Evolutionary conservation across 2,329 filamentous ascomycete genomes (phyloP).

Genomic region (Fusarium heterosporum): DNA sequence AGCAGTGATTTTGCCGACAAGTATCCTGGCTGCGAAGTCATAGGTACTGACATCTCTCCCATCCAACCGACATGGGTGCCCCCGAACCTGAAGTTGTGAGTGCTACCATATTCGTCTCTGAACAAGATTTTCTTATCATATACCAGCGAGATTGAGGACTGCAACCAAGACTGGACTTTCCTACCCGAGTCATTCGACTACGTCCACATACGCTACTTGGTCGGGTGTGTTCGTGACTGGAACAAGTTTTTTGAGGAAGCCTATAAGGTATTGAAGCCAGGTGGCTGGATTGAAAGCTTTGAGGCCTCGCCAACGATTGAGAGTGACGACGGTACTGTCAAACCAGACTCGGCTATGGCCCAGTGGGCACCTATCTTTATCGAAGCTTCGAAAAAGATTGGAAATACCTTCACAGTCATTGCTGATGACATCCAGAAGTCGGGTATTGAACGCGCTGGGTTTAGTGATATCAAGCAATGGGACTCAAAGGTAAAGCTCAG

Average conservation of each 20-base stretch:
- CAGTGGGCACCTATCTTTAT: slow-evolving; percentile 36
- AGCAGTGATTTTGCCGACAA: slow-evolving; percentile 38
- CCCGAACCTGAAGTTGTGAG: slow-evolving; percentile 35
- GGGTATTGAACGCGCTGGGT: slow-evolving; percentile 25
- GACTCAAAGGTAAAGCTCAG: slow-evolving; percentile 18
- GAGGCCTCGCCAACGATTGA: slow-evolving; percentile 30
- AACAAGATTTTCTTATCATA: background rate
- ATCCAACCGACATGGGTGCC: slow-evolving; percentile 37
- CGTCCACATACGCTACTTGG: slow-evolving; percentile 33
- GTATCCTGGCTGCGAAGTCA: slow-evolving; percentile 27
- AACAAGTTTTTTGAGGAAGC: slow-evolving; percentile 15
- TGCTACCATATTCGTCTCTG: accelerated
- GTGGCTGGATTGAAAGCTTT: slow-evolving; percentile 30
- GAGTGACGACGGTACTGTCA: slow-evolving; percentile 28
- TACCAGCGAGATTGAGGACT: slow-evolving; percentile 35
- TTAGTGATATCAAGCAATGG: slow-evolving; percentile 34
- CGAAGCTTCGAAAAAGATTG: slow-evolving; percentile 25
- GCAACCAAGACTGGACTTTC: slow-evolving; percentile 39
- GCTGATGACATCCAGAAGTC: slow-evolving; percentile 24
- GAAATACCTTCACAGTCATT: slow-evolving; percentile 35
- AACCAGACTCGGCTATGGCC: slow-evolving; percentile 27
- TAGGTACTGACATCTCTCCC: slow-evolving; percentile 36
- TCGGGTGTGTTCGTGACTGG: slow-evolving; percentile 36
- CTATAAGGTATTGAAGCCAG: slow-evolving; percentile 26
- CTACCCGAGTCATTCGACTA: slow-evolving; percentile 31